Percentiles rank a stretch among this genome's conserved stretches.
Evolutionary conservation across 2,329 filamentous ascomycete genomes (phyloP).

Genomic region (Fusarium vanettenii): DNA sequence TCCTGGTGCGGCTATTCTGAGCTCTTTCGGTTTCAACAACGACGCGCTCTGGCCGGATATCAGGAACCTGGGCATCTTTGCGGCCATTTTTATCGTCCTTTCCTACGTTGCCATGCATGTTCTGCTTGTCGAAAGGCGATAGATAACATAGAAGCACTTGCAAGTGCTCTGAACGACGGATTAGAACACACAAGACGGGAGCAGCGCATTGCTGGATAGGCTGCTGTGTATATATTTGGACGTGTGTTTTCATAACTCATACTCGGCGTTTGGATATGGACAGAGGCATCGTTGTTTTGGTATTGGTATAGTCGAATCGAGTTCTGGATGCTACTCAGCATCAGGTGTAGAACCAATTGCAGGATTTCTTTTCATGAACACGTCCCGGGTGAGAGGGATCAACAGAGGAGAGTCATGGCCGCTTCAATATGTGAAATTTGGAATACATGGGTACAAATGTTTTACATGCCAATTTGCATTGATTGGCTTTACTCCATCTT

Average conservation of each 20-base stretch:
- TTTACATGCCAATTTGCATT: conserved; percentile 37
- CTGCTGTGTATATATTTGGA: conserved; percentile 16
- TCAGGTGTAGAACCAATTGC: conserved; percentile 8
- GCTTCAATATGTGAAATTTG: conserved; percentile 29
- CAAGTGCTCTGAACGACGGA: background rate
- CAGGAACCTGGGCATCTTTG: conserved; percentile 83
- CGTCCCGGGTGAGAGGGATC: background rate
- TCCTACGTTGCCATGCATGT: conserved; percentile 95
- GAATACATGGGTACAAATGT: conserved; percentile 43
- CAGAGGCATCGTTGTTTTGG: background rate
- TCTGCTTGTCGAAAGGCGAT: conserved; percentile 84
- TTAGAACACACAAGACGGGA: conserved; percentile 6
- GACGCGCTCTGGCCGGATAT: conserved; percentile 87
- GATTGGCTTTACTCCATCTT: conserved; percentile 58
- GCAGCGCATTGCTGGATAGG: background rate
- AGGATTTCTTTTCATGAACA: background rate
- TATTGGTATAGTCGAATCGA: conserved; percentile 8
- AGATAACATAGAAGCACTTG: conserved; percentile 42
- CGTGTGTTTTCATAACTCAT: conserved; percentile 4
- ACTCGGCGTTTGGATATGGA: conserved; percentile 25
- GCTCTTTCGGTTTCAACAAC: conserved; percentile 94
- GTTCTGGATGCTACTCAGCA: background rate
- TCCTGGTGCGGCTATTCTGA: conserved; percentile 92
- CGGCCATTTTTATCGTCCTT: conserved; percentile 83
- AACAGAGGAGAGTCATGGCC: background rate